These are phyloP conservation scores for Hericium coralloides DNA, from an alignment of 768 basidiomycete genomes.

Conservation along the genomic window DNA sequence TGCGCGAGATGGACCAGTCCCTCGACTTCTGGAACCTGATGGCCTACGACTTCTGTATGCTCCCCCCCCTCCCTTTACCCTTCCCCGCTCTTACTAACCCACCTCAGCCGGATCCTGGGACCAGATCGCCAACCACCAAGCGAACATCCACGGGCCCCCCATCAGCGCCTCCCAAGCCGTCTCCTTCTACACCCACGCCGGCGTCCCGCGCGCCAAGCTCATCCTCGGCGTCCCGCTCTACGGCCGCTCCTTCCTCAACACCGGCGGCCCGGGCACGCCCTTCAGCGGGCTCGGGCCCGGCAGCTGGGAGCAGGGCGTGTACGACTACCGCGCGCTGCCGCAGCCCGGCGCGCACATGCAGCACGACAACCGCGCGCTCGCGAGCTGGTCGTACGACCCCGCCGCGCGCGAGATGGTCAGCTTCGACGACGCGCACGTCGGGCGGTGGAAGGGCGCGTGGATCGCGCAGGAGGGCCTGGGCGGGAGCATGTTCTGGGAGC, in stretches of 20 bases:
- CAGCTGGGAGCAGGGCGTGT: conserved; percentile 85
- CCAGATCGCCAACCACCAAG: conserved; percentile 67
- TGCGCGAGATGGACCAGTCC: conserved; percentile 77
- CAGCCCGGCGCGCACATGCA: conserved; percentile 58
- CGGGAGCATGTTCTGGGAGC: conserved; percentile 94
- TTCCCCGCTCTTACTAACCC: conserved; percentile 1
- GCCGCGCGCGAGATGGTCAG: conserved; percentile 71
- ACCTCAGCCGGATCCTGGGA: conserved; percentile 71
- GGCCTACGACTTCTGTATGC: conserved; percentile 78
- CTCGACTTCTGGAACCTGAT: conserved; percentile 98
- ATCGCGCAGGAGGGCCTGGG: conserved; percentile 70
- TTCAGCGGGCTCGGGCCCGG: conserved; percentile 83
- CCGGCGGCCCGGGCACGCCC: conserved; percentile 68
- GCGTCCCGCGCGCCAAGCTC: conserved; percentile 71
- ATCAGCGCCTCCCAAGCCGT: conserved; percentile 59
- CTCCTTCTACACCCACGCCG: conserved; percentile 58
- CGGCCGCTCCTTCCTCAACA: conserved; percentile 84
- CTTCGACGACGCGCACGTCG: conserved; percentile 68
- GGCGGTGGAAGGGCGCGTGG: conserved; percentile 68
- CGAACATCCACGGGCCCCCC: conserved; percentile 66
- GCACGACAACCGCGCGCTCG: conserved; percentile 56
- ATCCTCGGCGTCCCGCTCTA: conserved; percentile 91
- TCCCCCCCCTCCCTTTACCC: background rate
- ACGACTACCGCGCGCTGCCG: conserved; percentile 89
- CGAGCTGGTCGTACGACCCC: conserved; percentile 82